Conservation (phyloP, 192 early-diverging fungal genomes). For the Coemansia sp. region DNA sequence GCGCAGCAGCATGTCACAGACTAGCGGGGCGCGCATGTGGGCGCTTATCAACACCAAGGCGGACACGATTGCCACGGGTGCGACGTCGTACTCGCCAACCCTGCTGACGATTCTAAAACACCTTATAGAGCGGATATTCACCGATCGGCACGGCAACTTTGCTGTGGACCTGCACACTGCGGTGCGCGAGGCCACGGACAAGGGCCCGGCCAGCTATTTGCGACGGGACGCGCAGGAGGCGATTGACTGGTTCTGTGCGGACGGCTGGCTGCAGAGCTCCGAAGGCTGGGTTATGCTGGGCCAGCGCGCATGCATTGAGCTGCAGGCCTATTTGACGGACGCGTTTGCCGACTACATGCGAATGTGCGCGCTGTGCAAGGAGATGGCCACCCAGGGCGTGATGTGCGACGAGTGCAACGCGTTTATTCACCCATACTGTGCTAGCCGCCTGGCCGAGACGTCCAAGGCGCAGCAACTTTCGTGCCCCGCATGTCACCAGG, state of each 20-base stretch:
- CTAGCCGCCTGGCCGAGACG: constrained; percentile 8
- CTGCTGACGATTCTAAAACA: constrained; percentile 25
- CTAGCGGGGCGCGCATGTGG: constrained; percentile 17
- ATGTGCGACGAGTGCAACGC: constrained; percentile 23
- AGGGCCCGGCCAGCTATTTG: constrained; percentile 1
- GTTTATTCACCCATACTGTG: constrained; percentile 35
- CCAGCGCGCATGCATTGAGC: constrained; percentile 25
- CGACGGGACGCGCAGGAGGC: constrained; percentile 16
- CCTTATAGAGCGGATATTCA: constrained; percentile 24
- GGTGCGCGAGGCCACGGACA: constrained; percentile 2
- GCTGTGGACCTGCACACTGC: constrained; percentile 22
- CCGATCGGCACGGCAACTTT: constrained; percentile 29
- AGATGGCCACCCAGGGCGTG: constrained; percentile 29
- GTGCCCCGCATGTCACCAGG: constrained; percentile 23
- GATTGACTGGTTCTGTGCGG: constrained; percentile 10
- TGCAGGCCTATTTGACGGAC: constrained; percentile 22
- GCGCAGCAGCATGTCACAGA: constrained; percentile 37
- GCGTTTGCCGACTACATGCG: constrained; percentile 30
- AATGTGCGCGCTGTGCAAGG: constrained; percentile 27
- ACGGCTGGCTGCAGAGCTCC: constrained; percentile 20
- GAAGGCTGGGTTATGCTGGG: constrained; percentile 19
- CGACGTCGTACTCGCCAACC: constrained; percentile 18
- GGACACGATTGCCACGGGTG: constrained; percentile 15
- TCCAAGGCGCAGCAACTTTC: constrained; percentile 3
- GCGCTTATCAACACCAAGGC: constrained; percentile 39